Percentiles rank a stretch among this genome's conserved stretches.
These are phyloP conservation scores for Auricularia cornea DNA, from an alignment of 768 basidiomycete genomes.

Conservation along the genomic window DNA sequence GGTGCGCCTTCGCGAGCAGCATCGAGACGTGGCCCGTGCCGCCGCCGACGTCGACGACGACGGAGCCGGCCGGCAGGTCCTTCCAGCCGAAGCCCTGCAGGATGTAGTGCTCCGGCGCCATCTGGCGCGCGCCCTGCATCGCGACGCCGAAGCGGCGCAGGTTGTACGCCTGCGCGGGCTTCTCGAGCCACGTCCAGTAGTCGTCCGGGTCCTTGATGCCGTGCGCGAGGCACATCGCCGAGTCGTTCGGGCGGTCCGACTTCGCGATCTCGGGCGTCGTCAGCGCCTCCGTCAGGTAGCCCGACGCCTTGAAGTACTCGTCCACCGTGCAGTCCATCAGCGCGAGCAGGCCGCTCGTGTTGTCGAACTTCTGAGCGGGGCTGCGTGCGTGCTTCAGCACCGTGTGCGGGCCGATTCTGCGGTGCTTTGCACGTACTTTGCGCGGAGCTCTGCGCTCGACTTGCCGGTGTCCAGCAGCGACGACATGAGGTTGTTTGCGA, in stretches of 20 bases:
- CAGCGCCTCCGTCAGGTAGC: conserved; percentile 17
- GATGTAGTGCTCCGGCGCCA: background rate
- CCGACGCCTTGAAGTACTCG: conserved; percentile 15
- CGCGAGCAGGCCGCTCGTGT: conserved; percentile 16
- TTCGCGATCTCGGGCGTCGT: conserved; percentile 9
- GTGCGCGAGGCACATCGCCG: conserved; percentile 21
- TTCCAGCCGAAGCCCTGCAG: conserved; percentile 43
- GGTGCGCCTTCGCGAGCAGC: conserved; percentile 30
- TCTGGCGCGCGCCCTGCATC: background rate
- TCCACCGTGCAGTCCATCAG: conserved; percentile 16
- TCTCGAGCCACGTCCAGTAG: conserved; percentile 17
- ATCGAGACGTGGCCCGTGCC: conserved; percentile 51
- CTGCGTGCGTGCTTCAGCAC: background rate
- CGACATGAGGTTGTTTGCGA: conserved; percentile 20
- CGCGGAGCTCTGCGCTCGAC: background rate
- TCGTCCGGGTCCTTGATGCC: conserved; percentile 11
- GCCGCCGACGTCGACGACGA: conserved; percentile 62
- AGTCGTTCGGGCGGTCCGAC: conserved; percentile 18
- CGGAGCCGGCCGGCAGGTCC: conserved; percentile 37
- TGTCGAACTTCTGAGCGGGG: conserved; percentile 14
- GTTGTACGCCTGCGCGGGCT: conserved; percentile 7
- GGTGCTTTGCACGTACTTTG: background rate
- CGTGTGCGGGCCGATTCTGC: background rate
- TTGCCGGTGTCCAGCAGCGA: conserved; percentile 19
- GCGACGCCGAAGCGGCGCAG: conserved; percentile 11